These are phyloP conservation scores for Serendipita sp. DNA, from an alignment of 768 basidiomycete genomes.

Conservation along the genomic window DNA sequence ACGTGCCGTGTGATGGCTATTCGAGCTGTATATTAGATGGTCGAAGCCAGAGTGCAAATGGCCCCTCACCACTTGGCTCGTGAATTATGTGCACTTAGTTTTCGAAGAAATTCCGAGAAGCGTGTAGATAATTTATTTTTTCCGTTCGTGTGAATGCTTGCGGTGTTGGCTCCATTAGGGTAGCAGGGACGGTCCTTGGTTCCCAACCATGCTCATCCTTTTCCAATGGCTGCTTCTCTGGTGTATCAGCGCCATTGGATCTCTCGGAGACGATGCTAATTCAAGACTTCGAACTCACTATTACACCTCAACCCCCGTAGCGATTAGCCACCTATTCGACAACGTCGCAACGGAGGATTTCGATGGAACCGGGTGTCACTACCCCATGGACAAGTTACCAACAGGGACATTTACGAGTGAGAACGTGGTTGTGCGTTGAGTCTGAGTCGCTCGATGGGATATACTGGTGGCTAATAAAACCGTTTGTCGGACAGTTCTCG, in stretches of 20 bases:
- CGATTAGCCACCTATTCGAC: constrained; percentile 1
- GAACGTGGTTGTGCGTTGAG: background rate
- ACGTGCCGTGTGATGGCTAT: too few species aligned
- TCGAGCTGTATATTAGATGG: too few species aligned
- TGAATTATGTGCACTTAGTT: too few species aligned
- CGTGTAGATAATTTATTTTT: too few species aligned
- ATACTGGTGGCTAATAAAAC: background rate
- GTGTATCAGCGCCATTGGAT: background rate
- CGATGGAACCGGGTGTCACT: background rate
- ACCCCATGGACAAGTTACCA: background rate
- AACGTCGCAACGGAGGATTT: background rate
- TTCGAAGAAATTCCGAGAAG: too few species aligned
- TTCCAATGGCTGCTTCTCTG: background rate
- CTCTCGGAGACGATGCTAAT: background rate
- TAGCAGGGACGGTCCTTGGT: background rate
- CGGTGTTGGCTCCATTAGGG: too few species aligned
- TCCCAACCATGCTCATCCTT: background rate
- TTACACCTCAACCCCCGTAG: background rate
- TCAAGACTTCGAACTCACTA: background rate
- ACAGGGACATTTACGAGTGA: background rate
- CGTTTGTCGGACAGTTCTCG: background rate
- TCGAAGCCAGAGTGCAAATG: too few species aligned
- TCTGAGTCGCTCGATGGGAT: background rate
- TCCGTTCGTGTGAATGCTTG: too few species aligned
- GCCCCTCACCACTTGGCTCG: too few species aligned